These are phyloP conservation scores for Styphnolobium japonicum DNA, from an alignment of 306 rosid species.

Conservation along the genomic window DNA sequence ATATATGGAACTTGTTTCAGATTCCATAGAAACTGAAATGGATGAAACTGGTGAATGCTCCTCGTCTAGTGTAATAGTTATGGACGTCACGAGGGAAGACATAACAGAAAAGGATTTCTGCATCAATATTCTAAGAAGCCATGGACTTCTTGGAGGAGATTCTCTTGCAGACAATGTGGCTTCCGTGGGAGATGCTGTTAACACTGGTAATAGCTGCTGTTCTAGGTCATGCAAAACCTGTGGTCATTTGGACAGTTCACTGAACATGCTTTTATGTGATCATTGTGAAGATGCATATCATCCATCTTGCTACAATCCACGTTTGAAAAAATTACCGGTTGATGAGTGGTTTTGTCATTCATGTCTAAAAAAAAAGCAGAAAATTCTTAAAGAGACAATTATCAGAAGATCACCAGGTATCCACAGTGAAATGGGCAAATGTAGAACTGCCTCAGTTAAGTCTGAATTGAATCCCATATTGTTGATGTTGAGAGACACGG, in stretches of 20 bases:
- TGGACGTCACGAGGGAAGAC: conserved; percentile 48
- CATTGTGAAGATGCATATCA: conserved; percentile 88
- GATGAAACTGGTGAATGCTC: conserved; percentile 86
- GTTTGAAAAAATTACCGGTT: conserved; percentile 48
- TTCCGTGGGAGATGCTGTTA: conserved; percentile 34
- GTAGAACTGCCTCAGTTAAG: conserved; percentile 41
- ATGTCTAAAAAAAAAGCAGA: conserved; percentile 60
- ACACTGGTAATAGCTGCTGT: conserved; percentile 37
- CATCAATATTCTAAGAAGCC: conserved; percentile 63
- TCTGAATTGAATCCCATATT: conserved; percentile 52
- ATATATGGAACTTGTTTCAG: conserved; percentile 56
- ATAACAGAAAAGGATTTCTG: conserved; percentile 73
- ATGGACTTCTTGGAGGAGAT: conserved; percentile 54
- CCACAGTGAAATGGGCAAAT: conserved; percentile 41
- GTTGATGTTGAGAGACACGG: conserved; percentile 61
- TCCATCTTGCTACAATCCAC: conserved; percentile 63
- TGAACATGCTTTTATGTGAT: conserved; percentile 82
- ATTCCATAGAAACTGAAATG: conserved; percentile 50
- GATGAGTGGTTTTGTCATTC: conserved; percentile 96
- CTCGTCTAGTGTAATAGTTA: conserved; percentile 60
- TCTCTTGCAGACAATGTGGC: conserved; percentile 24
- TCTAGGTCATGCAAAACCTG: conserved; percentile 71
- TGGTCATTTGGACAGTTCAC: conserved; percentile 45
- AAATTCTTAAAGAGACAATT: conserved; percentile 48
- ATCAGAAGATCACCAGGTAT: conserved; percentile 40